Evolutionary conservation across 1,284 basidiomycete genomes (phyloP), one percentile per base, ranked within the genome.

Genomic region (Pulveroboletus sp.): DNA sequence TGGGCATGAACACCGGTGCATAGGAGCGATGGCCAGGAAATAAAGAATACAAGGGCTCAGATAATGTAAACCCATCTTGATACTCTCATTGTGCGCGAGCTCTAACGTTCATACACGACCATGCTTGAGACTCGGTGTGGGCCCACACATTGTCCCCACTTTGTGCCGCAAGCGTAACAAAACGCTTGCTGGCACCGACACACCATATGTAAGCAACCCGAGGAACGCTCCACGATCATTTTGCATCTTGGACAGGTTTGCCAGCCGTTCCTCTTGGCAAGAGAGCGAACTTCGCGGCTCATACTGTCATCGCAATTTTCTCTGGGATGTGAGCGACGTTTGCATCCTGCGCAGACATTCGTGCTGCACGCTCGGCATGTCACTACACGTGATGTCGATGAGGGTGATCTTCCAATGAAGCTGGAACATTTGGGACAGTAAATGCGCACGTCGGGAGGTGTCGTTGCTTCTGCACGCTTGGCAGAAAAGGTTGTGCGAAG

Each of bases 361-460:
- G 63, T 66, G 12, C 35, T 42, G 57, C 78, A 79, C 16, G 52
- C 50, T 16, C 47, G 42, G 50, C 68, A 67, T 3, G 62, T 53
- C 19, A 64, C 52, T 21, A 56, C 51, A 15, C 10, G 26, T 26
- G 41, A 48, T 15, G 26, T 53, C 60, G 47, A 63, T 48, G 56
- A 13, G 4, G 39, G 48, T 37, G 50, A 59, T 56, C 54, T 71
- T 49, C 76, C 74, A 35, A 81, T 68, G 61, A 80, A 80, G 8
- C 45, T 57, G 8, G 68, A 72, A 61, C 78, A 81, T 10, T 69
- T 57, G 12, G 71, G 57, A 56, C 78, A 80, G 61, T 80, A 79
- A n/a, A 81, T 59, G 16, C 78, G 70, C 6, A 53, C 8, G 24
- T 47, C 65, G 63, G n/a, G 62, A 45, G 41, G 75, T 66, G 43